phyloP scores from a whole-genome alignment of 306 rosid genomes.

The Neltuma alba region DNA sequence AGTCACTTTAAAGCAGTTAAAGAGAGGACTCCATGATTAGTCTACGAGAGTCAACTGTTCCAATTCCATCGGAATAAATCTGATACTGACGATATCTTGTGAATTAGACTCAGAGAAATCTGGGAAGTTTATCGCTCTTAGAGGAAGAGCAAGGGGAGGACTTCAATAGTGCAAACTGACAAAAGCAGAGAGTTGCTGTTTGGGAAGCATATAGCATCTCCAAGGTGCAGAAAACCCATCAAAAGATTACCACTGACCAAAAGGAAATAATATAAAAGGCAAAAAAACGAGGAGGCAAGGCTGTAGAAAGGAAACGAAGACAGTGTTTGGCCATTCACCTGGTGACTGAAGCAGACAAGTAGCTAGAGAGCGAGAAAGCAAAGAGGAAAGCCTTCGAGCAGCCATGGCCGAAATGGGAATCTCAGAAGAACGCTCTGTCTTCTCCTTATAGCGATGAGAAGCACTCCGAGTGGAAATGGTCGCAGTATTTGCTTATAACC shows the following conservation, averaged over 20 bases:
- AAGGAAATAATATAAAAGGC: too few species aligned
- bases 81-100: background rate
- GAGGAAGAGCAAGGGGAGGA: background rate
- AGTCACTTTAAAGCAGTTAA: background rate
- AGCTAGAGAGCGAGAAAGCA: constrained; percentile 62
- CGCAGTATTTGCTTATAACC: background rate
- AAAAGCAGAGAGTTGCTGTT: background rate
- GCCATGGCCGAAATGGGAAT: constrained; percentile 61
- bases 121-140: background rate
- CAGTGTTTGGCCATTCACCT: constrained; percentile 50
- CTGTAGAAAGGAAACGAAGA: background rate
- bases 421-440: background rate
- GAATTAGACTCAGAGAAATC: background rate
- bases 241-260: background rate
- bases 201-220: background rate
- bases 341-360: constrained; percentile 58
- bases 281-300: background rate
- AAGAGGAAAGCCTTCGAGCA: constrained; percentile 59
- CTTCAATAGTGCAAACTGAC: background rate
- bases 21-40: background rate
- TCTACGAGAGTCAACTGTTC: background rate
- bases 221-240: background rate
- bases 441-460: background rate
- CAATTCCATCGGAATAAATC: background rate
- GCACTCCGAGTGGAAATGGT: background rate